Conservation (phyloP, 129 eudicot genomes). For the Flaveria trinervia region DNA sequence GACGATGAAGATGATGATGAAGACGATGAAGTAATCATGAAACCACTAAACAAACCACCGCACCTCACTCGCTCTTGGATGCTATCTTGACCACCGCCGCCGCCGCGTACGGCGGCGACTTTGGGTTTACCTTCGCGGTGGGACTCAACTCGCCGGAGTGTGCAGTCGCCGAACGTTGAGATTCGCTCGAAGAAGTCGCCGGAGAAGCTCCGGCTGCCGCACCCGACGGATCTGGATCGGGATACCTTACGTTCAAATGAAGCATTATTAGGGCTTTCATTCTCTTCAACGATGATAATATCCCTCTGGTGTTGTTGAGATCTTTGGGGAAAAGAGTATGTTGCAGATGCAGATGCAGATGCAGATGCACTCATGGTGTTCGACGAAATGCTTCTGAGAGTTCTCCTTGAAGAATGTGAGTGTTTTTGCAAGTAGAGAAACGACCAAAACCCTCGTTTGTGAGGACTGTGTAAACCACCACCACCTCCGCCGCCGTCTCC, state of each 20-base stretch:
- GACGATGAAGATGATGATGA: conserved; percentile 76
- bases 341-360: neutral
- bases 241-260: conserved; percentile 68
- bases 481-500: too few relatives aligned
- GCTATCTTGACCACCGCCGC: conserved; percentile 43
- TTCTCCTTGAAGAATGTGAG: conserved; percentile 8
- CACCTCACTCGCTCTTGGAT: conserved; percentile 72
- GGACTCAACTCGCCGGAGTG: conserved; percentile 89
- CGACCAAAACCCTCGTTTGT: conserved; percentile 77
- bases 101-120: conserved; percentile 27
- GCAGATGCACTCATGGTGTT: conserved; percentile 24
- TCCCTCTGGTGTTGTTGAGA: conserved; percentile 20
- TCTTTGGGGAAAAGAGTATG: too few relatives aligned
- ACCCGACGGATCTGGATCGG: conserved; percentile 96
- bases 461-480: conserved; percentile 35
- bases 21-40: conserved; percentile 74
- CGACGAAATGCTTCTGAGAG: conserved; percentile 42
- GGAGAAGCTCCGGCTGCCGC: conserved; percentile 95
- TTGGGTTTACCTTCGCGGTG: conserved; percentile 74
- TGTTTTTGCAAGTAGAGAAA: conserved; percentile 57
- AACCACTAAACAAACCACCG: conserved; percentile 89
- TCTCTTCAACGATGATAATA: conserved; percentile 40
- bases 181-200: conserved; percentile 90
- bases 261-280: conserved; percentile 54
- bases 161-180: conserved; percentile 88